Evolutionary conservation across 768 basidiomycete genomes (phyloP), one percentile per base, ranked within the genome.

Genomic region (Tephrocybe sp.): DNA sequence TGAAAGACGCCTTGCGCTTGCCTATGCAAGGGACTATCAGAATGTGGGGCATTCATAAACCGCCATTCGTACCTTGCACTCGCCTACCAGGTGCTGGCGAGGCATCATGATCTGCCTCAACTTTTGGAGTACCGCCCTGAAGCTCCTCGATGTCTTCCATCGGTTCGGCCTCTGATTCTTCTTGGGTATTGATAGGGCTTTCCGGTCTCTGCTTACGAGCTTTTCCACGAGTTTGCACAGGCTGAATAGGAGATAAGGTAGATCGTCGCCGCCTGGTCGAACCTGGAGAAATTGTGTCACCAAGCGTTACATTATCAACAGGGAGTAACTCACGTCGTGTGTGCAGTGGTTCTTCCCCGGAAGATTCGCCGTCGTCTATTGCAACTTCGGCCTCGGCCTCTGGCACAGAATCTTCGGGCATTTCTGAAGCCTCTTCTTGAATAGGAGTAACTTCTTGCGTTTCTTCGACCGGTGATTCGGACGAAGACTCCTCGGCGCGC

Each of bases 1-100:
- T 58, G 37, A 80, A 74, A 3, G 81, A 81, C 2, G 78, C 79
- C 59, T 86, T 87, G 23, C 87, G 82, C 69, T 89, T 89, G 26
- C 74, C 86, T 85, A 61, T 7, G 36, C 42, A 20, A 38, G n/a
- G 18, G 34, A n/a, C 15, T 7, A 24, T 7, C 5, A 20, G 41
- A 49, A 6, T 11, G 1, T 8, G n/a, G n/a, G n/a, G n/a, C n/a
- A n/a, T n/a, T n/a, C n/a, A n/a, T n/a, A n/a, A n/a, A n/a, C n/a
- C 34, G 14, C n/a, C n/a, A 9, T 24, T 36, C 54, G 10, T 43
- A 70, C 69, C 68, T 36, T 72, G 68, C 54, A 64, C 61, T 10
- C 68, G 65, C 32, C 49, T 50, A 18, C 25, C 18, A 4, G 66
- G 66, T 21, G 54, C 59, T 23, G 71, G 70, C 12, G 71, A 73